Evolutionary conservation across 164 flowering plant genomes (phyloP), one percentile per base, ranked within the genome.

Genomic region (Akebia trifoliata): DNA sequence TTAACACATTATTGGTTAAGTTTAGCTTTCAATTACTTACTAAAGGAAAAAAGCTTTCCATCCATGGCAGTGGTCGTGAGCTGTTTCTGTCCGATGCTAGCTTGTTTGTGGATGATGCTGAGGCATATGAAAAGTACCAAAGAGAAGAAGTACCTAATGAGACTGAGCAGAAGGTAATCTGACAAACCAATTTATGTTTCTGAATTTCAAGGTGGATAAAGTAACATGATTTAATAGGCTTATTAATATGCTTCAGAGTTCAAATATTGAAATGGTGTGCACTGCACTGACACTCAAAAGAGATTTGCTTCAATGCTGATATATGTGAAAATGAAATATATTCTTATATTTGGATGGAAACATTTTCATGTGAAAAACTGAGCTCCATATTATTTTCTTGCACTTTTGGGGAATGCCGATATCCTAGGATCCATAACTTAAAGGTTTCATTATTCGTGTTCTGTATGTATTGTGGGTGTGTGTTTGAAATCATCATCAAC

Each of bases 21-120:
- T 49, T 28, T 50, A 3, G 4, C 30, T n/a, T 55, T 38, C 31
- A 37, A 30, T 37, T 38, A 29, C 15, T 4, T 45, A 21, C 28
- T 44, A 9, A 14, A 32, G 20, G 44, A 44, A 44, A 7, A n/a
- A 20, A 48, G 29, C 14, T 29, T 42, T 37, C 9, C 15, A 6
- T 50, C 31, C 20, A n/a, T 66, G 59, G 31, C 66, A 74, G 77
- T 70, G 74, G 74, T 12, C 72, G 77, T 14, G 77, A 74, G 62
- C 56, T 74, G 67, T 91, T 91, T 60, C 76, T 88, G 17, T 74
- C 90, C 36, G 81, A 91, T 79, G 68, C 98, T 34, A 86, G 98
- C 72, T 70, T 78, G 81, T 91, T 91, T 75, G 90, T 91, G 64
- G 95, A 91, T 76, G 96, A 88, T 76, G 92, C 51, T 1, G 74